Conservation (phyloP, 805 yeast species). For the Lachancea sp. region DNA sequence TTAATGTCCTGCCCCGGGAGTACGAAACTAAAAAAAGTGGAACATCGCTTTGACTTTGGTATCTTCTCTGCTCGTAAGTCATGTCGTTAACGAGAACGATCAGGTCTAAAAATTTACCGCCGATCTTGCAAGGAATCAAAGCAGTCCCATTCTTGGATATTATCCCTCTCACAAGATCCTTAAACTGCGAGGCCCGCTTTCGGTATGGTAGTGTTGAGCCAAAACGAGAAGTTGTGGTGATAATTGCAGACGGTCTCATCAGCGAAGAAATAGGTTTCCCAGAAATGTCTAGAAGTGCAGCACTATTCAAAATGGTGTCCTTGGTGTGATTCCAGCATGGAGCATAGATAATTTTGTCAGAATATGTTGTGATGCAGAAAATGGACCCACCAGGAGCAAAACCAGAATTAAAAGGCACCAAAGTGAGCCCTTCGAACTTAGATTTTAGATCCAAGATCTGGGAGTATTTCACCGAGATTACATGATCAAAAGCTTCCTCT, state of each 20-base stretch:
- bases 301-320: constrained; percentile 75
- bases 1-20: constrained; percentile 69
- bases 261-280: constrained; percentile 63
- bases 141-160: constrained; percentile 52
- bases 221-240: constrained; percentile 51
- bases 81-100: constrained; percentile 66
- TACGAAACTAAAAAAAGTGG: constrained; percentile 75
- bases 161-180: constrained; percentile 52
- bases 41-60: constrained; percentile 33
- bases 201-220: constrained; percentile 62
- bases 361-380: constrained; percentile 69
- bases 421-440: constrained; percentile 48
- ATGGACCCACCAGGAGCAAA: constrained; percentile 90
- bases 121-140: constrained; percentile 71
- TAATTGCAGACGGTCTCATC: constrained; percentile 72
- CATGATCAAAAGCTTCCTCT: constrained; percentile 70
- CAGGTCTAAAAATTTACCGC: constrained; percentile 77
- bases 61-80: constrained; percentile 38
- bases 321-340: constrained; percentile 93
- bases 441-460: constrained; percentile 66
- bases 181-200: constrained; percentile 57
- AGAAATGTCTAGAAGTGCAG: constrained; percentile 47
- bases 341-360: constrained; percentile 80
- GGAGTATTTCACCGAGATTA: constrained; percentile 65
- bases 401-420: constrained; percentile 87